Evolutionary conservation across 164 flowering plant species (phyloP), one percentile per base, ranked within the genome.

Genomic region (Aristolochia contorta): DNA sequence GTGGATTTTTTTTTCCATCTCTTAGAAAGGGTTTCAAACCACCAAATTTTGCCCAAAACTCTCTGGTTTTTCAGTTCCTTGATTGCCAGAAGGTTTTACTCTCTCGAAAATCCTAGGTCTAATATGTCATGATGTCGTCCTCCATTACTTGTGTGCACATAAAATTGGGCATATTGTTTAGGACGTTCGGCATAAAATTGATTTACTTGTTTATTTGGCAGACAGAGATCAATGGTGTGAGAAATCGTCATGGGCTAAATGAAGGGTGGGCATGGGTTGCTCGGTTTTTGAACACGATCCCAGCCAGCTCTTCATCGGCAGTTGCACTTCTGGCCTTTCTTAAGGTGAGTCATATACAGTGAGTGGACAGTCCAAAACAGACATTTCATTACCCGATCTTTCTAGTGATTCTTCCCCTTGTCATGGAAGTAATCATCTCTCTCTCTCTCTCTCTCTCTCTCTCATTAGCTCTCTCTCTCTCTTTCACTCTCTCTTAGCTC

Each of bases 181-280:
- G n/a, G n/a, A n/a, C n/a, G n/a, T n/a, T n/a, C n/a, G n/a, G n/a
- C n/a, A n/a, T n/a, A n/a, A n/a, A 51, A 50, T 25, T 57, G 18
- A 2, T 14, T 33, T 59, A 27, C 16, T 56, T 61, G 47, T 66
- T 12, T 19, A 9, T 66, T 62, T 70, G 58, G 74, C 81, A 89
- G 97, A 86, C 97, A 2, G 88, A 93, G 74, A 65, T 77, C 64
- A 41, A 58, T 23, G 88, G 86, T 23, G 50, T 77, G 59, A 75
- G 59, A 54, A 93, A 93, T 63, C 25, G 46, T 27, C 96, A 90
- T 75, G 97, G 98, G 16, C 71, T 89, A 4, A 62, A 73, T 61
- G 88, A 82, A 74, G 99, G 99, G 25, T 91, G 97, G 97, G 78
- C 86, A 56, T 93, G 99, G 99, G 77, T 91, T 54, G 95, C 96